Evolutionary conservation across 345 rosid species (phyloP).

Genomic region (Geranium brycei): DNA sequence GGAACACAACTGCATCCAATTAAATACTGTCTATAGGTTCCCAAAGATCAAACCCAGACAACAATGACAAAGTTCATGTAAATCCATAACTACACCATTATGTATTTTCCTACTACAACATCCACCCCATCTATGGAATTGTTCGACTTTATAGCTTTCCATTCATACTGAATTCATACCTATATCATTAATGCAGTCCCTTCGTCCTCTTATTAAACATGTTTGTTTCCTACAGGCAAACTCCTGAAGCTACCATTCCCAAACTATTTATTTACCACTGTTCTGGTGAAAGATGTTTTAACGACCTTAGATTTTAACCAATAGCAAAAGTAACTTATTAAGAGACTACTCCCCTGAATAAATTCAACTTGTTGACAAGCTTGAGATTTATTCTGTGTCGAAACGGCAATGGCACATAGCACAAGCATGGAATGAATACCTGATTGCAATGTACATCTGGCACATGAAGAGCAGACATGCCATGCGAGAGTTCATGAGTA

Average conservation of each 20-base stretch:
- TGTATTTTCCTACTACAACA: neutral
- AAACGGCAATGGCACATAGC: neutral
- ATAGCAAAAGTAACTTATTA: neutral
- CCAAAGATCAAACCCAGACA: no score
- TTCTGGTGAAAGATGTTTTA: neutral
- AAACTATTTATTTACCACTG: neutral
- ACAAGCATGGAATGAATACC: conserved; percentile 30
- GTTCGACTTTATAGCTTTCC: neutral
- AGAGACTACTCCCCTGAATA: neutral
- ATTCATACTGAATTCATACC: neutral
- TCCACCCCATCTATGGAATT: neutral
- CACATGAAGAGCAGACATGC: conserved; percentile 43
- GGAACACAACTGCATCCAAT: neutral
- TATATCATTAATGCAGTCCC: neutral
- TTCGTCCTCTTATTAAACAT: neutral
- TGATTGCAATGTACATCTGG: conserved; percentile 58
- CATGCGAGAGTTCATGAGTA: conserved; percentile 52
- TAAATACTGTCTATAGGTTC: no score
- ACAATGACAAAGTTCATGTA: no score
- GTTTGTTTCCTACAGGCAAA: neutral
- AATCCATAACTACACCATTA: no score
- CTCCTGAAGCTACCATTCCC: neutral
- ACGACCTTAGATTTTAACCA: neutral
- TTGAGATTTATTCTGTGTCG: neutral
- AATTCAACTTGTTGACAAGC: neutral